Evolutionary conservation across 2,329 filamentous ascomycete species (phyloP).

Genomic region (Intubia oerlemansii): DNA sequence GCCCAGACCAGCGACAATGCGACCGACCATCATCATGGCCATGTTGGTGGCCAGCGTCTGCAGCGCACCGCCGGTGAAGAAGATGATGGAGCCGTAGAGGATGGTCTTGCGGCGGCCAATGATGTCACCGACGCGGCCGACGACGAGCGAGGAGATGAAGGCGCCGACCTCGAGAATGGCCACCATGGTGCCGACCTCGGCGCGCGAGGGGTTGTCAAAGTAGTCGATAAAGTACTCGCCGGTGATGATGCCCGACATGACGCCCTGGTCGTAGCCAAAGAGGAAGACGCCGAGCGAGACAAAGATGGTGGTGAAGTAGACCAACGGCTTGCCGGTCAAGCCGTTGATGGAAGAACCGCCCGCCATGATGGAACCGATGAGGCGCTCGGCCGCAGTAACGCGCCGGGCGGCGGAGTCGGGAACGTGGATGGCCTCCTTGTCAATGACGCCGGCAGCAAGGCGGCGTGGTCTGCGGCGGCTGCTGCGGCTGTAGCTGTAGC

Average conservation of each 20-base stretch:
- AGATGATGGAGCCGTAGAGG: constrained; percentile 79
- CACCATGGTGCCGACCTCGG: constrained; percentile 90
- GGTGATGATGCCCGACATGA: constrained; percentile 60
- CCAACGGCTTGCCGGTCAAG: constrained; percentile 82
- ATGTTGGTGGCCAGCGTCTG: constrained; percentile 69
- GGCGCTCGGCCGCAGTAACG: constrained; percentile 44
- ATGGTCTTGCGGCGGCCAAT: constrained; percentile 82
- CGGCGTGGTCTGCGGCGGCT: constrained; percentile 12
- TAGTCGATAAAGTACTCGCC: constrained; percentile 78
- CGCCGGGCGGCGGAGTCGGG: constrained; percentile 43
- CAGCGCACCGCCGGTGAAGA: constrained; percentile 63
- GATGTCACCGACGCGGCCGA: constrained; percentile 78
- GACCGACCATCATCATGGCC: constrained; percentile 71
- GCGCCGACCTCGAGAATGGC: constrained; percentile 90
- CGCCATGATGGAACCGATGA: constrained; percentile 72
- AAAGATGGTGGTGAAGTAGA: constrained; percentile 90
- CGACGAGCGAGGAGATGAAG: constrained; percentile 67
- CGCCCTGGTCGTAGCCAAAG: constrained; percentile 16
- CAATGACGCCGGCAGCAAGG: constrained; percentile 21
- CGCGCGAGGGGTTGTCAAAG: constrained; percentile 70
- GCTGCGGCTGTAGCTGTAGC: constrained; percentile 58
- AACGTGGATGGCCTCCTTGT: constrained; percentile 66
- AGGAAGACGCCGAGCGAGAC: constrained; percentile 53
- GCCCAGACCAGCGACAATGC: constrained; percentile 66
- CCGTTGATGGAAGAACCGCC: constrained; percentile 64